These are phyloP conservation scores for Gossypium bickii DNA, from an alignment of 345 rosid species.

Conservation along the genomic window DNA sequence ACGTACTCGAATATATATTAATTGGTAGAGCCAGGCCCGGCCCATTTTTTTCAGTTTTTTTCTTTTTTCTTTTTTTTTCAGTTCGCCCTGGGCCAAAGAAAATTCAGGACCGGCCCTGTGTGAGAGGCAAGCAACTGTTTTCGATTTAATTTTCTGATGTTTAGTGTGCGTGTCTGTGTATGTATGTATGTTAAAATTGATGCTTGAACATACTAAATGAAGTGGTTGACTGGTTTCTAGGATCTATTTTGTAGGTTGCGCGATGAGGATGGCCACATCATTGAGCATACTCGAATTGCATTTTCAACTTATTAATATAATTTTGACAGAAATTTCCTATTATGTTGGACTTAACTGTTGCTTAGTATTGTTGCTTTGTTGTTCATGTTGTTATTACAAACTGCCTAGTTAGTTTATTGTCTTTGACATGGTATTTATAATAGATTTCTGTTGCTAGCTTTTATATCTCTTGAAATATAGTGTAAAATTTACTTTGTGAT, in stretches of 20 bases:
- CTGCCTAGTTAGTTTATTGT: background rate
- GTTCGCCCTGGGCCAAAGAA: too few species aligned
- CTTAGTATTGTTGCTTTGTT: background rate
- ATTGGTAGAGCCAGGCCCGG: too few species aligned
- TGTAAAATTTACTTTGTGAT: background rate
- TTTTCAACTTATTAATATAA: conserved; percentile 4
- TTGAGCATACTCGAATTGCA: conserved; percentile 65
- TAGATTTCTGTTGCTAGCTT: background rate
- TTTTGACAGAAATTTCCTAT: background rate
- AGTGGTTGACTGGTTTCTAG: conserved; percentile 1
- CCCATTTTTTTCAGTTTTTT: too few species aligned
- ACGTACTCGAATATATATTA: conserved; percentile 42
- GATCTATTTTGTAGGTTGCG: conserved; percentile 47
- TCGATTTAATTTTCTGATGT: background rate
- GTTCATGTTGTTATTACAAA: background rate
- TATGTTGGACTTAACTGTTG: background rate
- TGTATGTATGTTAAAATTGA: too few species aligned
- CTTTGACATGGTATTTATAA: background rate
- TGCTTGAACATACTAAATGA: background rate
- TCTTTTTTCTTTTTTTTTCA: too few species aligned
- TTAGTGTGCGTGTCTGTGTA: too few species aligned
- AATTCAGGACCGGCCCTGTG: too few species aligned
- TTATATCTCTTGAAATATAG: background rate
- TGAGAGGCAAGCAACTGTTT: conserved; percentile 47
- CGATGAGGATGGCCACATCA: conserved; percentile 65